These are phyloP conservation scores for Leccinum fuscescens DNA, from an alignment of 1,284 basidiomycete genomes.

Conservation along the genomic window DNA sequence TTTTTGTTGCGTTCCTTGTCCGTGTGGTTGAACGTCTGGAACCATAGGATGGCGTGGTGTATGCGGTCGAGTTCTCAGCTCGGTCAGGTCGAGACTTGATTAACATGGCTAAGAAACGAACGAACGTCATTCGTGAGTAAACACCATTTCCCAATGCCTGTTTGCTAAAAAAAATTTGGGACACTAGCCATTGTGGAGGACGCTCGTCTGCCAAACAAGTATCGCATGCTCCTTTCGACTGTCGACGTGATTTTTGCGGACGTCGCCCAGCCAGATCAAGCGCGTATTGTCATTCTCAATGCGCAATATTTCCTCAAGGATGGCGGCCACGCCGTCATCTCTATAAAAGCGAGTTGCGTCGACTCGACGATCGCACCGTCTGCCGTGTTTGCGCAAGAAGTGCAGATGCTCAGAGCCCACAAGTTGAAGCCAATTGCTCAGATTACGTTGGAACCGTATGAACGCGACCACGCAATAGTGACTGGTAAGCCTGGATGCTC, in stretches of 20 bases:
- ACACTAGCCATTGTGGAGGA: no score
- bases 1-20: slow-evolving; percentile 7
- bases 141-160: not conserved
- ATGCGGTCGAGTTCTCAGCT: slow-evolving; percentile 97
- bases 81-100: slow-evolving; percentile 97
- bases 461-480: slow-evolving; percentile 84
- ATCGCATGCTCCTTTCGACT: slow-evolving; percentile 90
- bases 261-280: slow-evolving; percentile 98
- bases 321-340: slow-evolving; percentile 90
- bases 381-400: slow-evolving; percentile 88
- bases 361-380: slow-evolving; percentile 93
- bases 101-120: slow-evolving; percentile 99
- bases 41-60: slow-evolving; percentile 87
- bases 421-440: slow-evolving; percentile 94
- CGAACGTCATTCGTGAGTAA: slow-evolving; percentile 93
- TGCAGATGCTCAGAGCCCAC: slow-evolving; percentile 78
- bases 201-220: slow-evolving; percentile 91
- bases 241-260: slow-evolving; percentile 98
- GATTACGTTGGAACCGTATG: slow-evolving; percentile 85
- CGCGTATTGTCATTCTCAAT: slow-evolving; percentile 91
- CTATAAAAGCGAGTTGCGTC: slow-evolving; percentile 99
- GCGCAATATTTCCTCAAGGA: slow-evolving; percentile 97
- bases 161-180: slow-evolving; percentile 5
- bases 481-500: slow-evolving; percentile 43
- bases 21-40: slow-evolving; percentile 7